Evolutionary conservation across 2,329 filamentous ascomycete species (phyloP), one percentile per base, ranked within the genome.

Genomic region (Parafenestella ontariensis): DNA sequence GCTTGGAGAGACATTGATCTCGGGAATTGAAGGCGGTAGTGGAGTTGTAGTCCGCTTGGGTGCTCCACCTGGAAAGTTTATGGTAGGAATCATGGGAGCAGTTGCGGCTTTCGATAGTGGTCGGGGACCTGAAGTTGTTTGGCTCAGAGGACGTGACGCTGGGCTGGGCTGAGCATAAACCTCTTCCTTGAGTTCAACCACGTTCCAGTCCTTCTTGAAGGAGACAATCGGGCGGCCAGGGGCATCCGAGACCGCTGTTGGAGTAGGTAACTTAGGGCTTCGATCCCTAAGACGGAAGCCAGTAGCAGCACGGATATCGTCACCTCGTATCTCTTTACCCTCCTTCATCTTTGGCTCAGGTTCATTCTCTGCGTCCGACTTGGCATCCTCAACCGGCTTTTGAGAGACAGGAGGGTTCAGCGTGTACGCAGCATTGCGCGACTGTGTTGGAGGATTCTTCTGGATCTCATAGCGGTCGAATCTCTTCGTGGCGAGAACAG

Each of bases 191-290:
- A 85, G 78, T 86, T 92, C 89, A 83, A 89, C 82, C 74, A 90
- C 87, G 73, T 85, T 85, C 88, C 91, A 96, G 73, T 89, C 85
- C 70, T 85, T 85, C 78, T 96, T 86, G 83, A 98, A 98, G 84
- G 94, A 98, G 83, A 98, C 94, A 82, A 98, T 98, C 60, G 94
- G 94, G 73, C 94, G 87, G 67, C 92, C 92, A 67, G 90, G 89
- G 71, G 85, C 90, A 79, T 97, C 90, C 79, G 92, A 97, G 76
- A 98, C 93, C 70, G 91, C 89, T 49, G 90, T 91, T 62, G 94
- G 94, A 70, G 89, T 94, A 24, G 93, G 94, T 58, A 98, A 82
- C 73, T 91, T 96, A 52, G 87, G 78, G 77, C 92, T 97, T 71
- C 93, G 88, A 76, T 96, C 92, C 74, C 87, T 92, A 61, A 95